Conservation (phyloP, 176 grass and related monocot genomes). For the Lolium perenne region DNA sequence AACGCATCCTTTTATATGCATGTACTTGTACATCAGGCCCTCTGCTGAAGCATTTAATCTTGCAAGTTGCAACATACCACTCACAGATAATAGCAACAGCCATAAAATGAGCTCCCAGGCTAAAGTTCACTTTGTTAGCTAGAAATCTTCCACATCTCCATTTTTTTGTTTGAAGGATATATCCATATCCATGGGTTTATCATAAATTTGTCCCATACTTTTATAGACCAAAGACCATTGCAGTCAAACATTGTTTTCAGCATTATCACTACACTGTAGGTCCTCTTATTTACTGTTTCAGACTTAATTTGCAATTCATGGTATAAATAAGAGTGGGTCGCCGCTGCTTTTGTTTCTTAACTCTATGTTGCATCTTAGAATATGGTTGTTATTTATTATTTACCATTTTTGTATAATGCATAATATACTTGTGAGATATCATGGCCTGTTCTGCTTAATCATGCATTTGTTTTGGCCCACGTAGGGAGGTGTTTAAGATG, state of each 20-base stretch:
- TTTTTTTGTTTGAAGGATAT: neutral
- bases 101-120: neutral
- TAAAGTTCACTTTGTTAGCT: neutral
- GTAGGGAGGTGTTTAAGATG: conserved; percentile 83
- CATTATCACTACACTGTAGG: neutral
- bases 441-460: conserved; percentile 33
- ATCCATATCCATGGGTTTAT: neutral
- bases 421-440: neutral
- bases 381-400: conserved; percentile 1
- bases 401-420: neutral
- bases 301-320: conserved; percentile 8
- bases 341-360: neutral
- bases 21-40: neutral
- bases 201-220: neutral
- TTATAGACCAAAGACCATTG: neutral
- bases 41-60: conserved; percentile 12
- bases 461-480: neutral
- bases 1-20: neutral
- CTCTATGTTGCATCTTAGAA: neutral
- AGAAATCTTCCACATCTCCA: neutral
- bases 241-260: neutral
- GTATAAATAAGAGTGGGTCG: neutral
- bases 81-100: neutral
- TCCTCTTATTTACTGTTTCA: neutral
- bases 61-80: neutral